Percentiles rank a stretch among this genome's conserved stretches.
Conservation (phyloP, 2,329 filamentous ascomycete genomes). For the Aureobasidium sp. region DNA sequence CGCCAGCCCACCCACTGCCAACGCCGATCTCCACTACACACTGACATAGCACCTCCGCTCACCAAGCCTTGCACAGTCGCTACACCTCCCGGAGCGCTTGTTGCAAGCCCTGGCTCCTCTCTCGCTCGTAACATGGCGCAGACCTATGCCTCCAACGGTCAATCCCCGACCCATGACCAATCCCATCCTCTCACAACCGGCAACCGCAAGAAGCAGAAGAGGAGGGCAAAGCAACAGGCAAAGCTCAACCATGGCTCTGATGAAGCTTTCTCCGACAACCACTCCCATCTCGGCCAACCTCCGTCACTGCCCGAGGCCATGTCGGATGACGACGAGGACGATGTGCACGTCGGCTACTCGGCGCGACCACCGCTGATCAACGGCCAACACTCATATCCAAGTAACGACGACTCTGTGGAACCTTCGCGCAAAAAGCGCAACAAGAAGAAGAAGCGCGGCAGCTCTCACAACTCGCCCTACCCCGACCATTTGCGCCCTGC, state of each 20-base stretch:
- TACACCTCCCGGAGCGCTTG: background rate
- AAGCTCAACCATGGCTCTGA: constrained; percentile 33
- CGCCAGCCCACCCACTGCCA: constrained; percentile 2
- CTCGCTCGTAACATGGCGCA: constrained; percentile 26
- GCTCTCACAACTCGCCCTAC: background rate
- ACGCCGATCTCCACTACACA: constrained; percentile 3
- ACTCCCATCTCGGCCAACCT: constrained; percentile 29
- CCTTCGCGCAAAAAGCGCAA: constrained; percentile 18
- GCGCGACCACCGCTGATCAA: constrained; percentile 33
- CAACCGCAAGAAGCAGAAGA: constrained; percentile 94
- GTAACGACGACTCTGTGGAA: background rate
- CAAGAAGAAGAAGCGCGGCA: constrained; percentile 17
- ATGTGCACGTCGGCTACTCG: constrained; percentile 29
- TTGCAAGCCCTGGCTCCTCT: constrained; percentile 14
- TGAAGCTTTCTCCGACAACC: constrained; percentile 16
- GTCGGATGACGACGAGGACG: constrained; percentile 38
- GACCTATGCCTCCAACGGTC: constrained; percentile 14
- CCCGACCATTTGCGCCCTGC: constrained; percentile 4
- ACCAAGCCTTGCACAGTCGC: background rate
- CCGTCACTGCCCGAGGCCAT: constrained; percentile 30
- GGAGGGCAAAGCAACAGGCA: constrained; percentile 74
- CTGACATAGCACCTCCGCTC: constrained; percentile 2
- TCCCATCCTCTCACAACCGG: constrained; percentile 43
- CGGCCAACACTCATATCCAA: constrained; percentile 24
- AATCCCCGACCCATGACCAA: constrained; percentile 19